These are phyloP conservation scores for Syncephalastrum sp. DNA, from an alignment of 371 early-diverging fungal genomes.

Conservation along the genomic window DNA sequence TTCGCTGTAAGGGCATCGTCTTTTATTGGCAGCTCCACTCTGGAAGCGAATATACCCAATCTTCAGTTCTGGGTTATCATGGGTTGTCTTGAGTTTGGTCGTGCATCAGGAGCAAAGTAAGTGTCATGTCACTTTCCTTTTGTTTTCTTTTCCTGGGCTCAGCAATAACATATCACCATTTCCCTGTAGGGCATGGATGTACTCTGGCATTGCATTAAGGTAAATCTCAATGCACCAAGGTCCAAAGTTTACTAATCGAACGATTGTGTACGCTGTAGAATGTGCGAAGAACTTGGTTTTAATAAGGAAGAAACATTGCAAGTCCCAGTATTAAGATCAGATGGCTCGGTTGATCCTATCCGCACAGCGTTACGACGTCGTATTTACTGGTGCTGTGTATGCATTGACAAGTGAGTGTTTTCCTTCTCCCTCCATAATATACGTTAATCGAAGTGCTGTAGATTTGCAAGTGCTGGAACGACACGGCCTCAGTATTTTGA, in stretches of 20 bases:
- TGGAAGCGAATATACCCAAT: constrained; percentile 55
- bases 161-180: background rate
- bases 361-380: constrained; percentile 54
- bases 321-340: constrained; percentile 25
- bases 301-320: constrained; percentile 48
- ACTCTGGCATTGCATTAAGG: constrained; percentile 60
- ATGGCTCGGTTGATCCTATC: constrained; percentile 38
- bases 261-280: constrained; percentile 17
- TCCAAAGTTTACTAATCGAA: background rate
- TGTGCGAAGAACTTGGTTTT: constrained; percentile 55
- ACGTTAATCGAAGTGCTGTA: background rate
- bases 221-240: constrained; percentile 3
- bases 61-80: constrained; percentile 60
- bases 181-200: constrained; percentile 55
- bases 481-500: constrained; percentile 57
- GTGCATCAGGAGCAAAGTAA: constrained; percentile 55
- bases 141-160: background rate
- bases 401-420: constrained; percentile 39
- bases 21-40: constrained; percentile 36
- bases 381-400: constrained; percentile 59
- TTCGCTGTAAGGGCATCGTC: constrained; percentile 42
- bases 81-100: constrained; percentile 59
- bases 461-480: constrained; percentile 51
- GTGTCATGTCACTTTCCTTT: background rate
- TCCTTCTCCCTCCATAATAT: background rate